Evolutionary conservation across 768 basidiomycete species (phyloP).

Genomic region (Termitomyces sp.): DNA sequence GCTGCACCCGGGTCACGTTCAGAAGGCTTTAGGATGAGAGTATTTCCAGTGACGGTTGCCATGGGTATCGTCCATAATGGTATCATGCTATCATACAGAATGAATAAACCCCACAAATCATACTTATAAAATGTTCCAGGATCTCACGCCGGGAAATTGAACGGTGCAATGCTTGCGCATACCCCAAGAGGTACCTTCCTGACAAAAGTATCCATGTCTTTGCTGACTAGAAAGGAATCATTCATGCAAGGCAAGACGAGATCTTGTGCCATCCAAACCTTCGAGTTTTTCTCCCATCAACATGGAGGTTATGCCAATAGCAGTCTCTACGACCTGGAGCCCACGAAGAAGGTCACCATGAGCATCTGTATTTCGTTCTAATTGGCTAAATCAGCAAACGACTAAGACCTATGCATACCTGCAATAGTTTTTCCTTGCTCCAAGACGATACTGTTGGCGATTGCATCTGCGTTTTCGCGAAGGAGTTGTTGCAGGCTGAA

Average conservation of each 20-base stretch:
- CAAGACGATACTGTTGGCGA: conserved; percentile 86
- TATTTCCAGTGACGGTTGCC: conserved; percentile 88
- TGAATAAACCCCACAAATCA: conserved; percentile 1
- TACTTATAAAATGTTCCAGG: not conserved
- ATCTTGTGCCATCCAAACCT: conserved; percentile 39
- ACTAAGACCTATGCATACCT: conserved; percentile 35
- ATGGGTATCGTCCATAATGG: conserved; percentile 94
- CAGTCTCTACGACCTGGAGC: conserved; percentile 81
- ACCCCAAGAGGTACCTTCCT: conserved; percentile 85
- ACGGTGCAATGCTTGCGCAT: conserved; percentile 81
- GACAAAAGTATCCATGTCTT: conserved; percentile 94
- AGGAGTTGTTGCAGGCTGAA: conserved; percentile 83
- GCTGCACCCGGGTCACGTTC: conserved; percentile 97
- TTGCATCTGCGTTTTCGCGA: conserved; percentile 77
- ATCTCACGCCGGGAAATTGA: conserved; percentile 84
- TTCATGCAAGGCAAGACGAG: not conserved
- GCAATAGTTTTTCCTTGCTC: conserved; percentile 95
- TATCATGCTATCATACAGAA: conserved; percentile 64
- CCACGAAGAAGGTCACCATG: conserved; percentile 93
- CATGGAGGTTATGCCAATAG: conserved; percentile 75
- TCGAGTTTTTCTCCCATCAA: conserved; percentile 92
- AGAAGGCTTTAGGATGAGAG: conserved; percentile 90
- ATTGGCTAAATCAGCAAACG: not conserved
- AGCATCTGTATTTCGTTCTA: conserved; percentile 54
- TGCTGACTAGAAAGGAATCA: conserved; percentile 56